Percentiles rank a stretch among this genome's conserved stretches.
Conservation (phyloP, 345 rosid species). For the Iberis pinnata region DNA sequence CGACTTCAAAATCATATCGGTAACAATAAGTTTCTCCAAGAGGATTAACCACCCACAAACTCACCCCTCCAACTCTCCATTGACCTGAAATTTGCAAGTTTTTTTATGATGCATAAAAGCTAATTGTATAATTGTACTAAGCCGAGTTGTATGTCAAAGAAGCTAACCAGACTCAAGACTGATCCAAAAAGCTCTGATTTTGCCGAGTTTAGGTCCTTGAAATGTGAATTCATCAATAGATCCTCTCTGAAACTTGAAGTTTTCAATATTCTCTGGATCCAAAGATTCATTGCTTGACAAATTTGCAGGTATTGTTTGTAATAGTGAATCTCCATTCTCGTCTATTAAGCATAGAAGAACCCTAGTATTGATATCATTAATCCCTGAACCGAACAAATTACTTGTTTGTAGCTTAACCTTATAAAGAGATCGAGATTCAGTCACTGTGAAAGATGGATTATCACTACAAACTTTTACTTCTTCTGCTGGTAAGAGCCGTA, state of each 20-base stretch:
- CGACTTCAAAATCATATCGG: constrained; percentile 52
- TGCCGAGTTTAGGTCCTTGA: constrained; percentile 46
- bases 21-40: constrained; percentile 22
- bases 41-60: constrained; percentile 33
- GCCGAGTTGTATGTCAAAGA: neutral
- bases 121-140: neutral
- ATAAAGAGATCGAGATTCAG: constrained; percentile 39
- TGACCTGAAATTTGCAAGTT: constrained; percentile 41
- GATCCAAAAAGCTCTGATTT: constrained; percentile 69
- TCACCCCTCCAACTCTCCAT: constrained; percentile 69
- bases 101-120: neutral
- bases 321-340: constrained; percentile 51
- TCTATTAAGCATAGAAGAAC: constrained; percentile 63
- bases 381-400: constrained; percentile 53
- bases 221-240: constrained; percentile 65
- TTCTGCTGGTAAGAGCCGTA: constrained; percentile 47
- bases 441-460: constrained; percentile 21
- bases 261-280: constrained; percentile 27
- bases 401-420: constrained; percentile 66
- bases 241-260: constrained; percentile 64
- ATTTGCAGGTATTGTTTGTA: constrained; percentile 59
- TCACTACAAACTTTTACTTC: constrained; percentile 40
- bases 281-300: constrained; percentile 29
- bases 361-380: constrained; percentile 56
- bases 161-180: constrained; percentile 72